A percentile compares a stretch with the other conserved stretches of the same genome.
phyloP scores from a whole-genome alignment of 805 yeast genomes.

The Candida suzukii region DNA sequence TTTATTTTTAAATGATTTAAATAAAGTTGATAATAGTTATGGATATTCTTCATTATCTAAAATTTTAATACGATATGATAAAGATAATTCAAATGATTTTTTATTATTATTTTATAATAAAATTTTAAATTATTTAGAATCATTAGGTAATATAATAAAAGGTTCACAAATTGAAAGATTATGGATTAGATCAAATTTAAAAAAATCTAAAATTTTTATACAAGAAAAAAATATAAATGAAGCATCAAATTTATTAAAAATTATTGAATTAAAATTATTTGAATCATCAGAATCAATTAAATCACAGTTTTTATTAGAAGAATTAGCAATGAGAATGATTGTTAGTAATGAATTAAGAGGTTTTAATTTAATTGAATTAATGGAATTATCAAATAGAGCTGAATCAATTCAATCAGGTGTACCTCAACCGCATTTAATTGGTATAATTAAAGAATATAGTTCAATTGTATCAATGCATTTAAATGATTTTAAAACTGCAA shows the following conservation, averaged over 20 bases:
- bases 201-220: constrained; percentile 31
- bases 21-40: constrained; percentile 13
- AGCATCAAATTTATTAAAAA: constrained; percentile 28
- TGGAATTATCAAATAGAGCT: constrained; percentile 42
- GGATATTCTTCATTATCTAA: constrained; percentile 24
- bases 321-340: constrained; percentile 60
- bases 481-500: constrained; percentile 49
- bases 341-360: constrained; percentile 35
- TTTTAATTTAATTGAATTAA: constrained; percentile 27
- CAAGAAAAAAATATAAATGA: constrained; percentile 21
- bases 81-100: constrained; percentile 8
- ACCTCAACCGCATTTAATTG: constrained; percentile 70
- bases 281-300: constrained; percentile 36
- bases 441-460: constrained; percentile 70
- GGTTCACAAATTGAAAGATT: constrained; percentile 28
- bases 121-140: constrained; percentile 10
- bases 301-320: constrained; percentile 48
- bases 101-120: constrained; percentile 14
- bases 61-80: constrained; percentile 21
- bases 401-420: constrained; percentile 49
- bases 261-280: constrained; percentile 31
- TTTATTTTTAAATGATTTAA: constrained; percentile 13
- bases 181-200: constrained; percentile 41
- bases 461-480: constrained; percentile 60
- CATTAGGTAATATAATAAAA: not conserved